Percentiles rank a stretch among this genome's conserved stretches.
phyloP scores from a whole-genome alignment of 2,329 filamentous ascomycete genomes.

The Hysterium pulicare region DNA sequence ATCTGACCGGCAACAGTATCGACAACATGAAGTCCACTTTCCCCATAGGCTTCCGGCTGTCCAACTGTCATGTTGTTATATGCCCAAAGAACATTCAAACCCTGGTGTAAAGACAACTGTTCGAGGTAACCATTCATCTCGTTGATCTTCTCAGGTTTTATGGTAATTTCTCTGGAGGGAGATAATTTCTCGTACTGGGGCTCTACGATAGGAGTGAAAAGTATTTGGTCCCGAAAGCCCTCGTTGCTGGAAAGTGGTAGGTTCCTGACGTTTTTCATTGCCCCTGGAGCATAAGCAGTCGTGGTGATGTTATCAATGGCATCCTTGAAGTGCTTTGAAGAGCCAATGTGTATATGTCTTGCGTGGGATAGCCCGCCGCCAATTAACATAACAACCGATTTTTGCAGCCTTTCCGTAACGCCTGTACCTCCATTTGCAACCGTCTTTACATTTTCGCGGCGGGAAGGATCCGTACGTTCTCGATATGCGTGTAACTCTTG shows the following conservation, averaged over 20 bases:
- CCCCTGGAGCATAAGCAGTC: conserved; percentile 11
- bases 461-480: conserved; percentile 12
- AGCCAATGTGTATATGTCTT: conserved; percentile 47
- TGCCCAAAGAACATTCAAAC: conserved; percentile 47
- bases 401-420: not conserved
- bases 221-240: conserved; percentile 29
- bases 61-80: conserved; percentile 49
- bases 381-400: conserved; percentile 49
- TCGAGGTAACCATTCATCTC: conserved; percentile 54
- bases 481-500: conserved; percentile 42
- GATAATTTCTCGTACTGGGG: conserved; percentile 47
- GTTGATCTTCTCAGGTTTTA: conserved; percentile 49
- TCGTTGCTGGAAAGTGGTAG: conserved; percentile 8
- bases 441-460: conserved; percentile 10
- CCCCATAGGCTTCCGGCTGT: conserved; percentile 39
- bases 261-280: conserved; percentile 7
- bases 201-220: conserved; percentile 47
- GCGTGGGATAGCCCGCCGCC: conserved; percentile 58
- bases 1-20: conserved; percentile 46
- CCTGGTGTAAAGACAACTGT: conserved; percentile 35
- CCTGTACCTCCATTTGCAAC: conserved; percentile 6
- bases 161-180: conserved; percentile 39
- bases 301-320: conserved; percentile 43
- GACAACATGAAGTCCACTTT: conserved; percentile 50
- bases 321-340: conserved; percentile 45